These are phyloP conservation scores for Verticillium albo-atrum DNA, from an alignment of 2,329 filamentous ascomycete genomes.

Conservation along the genomic window DNA sequence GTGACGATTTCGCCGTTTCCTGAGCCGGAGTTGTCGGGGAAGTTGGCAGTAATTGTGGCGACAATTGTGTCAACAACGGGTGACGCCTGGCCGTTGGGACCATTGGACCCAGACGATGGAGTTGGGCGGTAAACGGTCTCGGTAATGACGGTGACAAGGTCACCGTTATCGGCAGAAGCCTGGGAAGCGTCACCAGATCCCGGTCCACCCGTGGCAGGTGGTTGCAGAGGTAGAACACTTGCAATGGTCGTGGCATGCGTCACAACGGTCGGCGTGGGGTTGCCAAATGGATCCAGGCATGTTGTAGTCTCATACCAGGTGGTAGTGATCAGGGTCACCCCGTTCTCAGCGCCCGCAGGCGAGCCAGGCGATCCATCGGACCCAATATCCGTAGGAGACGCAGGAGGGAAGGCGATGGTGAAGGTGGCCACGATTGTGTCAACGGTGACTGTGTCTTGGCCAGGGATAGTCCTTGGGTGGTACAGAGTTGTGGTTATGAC, in stretches of 20 bases:
- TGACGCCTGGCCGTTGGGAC: neutral
- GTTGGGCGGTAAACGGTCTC: neutral
- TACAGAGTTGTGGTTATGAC: slow-evolving; percentile 11
- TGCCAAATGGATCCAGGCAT: neutral
- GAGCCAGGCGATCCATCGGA: neutral
- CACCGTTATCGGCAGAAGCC: neutral
- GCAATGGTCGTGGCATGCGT: slow-evolving; percentile 1
- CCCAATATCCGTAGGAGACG: slow-evolving; percentile 8
- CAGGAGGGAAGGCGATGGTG: slow-evolving; percentile 18
- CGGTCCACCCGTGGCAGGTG: neutral
- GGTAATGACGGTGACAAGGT: slow-evolving; percentile 2
- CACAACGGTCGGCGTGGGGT: neutral
- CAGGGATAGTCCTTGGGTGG: slow-evolving; percentile 1
- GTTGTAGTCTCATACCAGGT: slow-evolving; percentile 1
- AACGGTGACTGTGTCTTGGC: slow-evolving; percentile 4
- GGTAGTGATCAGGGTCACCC: neutral
- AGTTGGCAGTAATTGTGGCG: neutral
- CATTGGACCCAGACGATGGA: neutral
- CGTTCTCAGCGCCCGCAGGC: neutral
- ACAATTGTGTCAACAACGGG: neutral
- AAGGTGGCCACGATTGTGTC: slow-evolving; percentile 15
- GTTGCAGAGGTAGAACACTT: neutral
- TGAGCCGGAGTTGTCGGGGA: neutral
- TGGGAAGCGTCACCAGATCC: neutral
- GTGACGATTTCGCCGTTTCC: neutral